Evolutionary conservation across 345 rosid genomes (phyloP).

Genomic region (Brassica juncea): DNA sequence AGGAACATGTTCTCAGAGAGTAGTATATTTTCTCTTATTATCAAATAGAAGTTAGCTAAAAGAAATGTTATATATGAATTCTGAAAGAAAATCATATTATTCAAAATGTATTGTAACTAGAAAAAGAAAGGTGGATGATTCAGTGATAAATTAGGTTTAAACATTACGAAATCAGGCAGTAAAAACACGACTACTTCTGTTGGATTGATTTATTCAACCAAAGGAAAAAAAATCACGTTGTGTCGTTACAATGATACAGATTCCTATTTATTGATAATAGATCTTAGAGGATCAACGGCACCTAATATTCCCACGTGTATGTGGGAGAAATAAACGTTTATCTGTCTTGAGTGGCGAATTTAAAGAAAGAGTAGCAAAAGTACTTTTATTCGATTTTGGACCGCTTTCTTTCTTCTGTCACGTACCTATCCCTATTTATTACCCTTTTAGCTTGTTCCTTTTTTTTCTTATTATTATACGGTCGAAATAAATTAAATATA

Average conservation of each 20-base stretch:
- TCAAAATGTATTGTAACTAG: neutral
- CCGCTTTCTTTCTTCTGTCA: conserved; percentile 29
- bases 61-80: neutral
- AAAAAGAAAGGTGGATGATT: neutral
- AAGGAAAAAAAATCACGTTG: conserved; percentile 11
- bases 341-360: conserved; percentile 31
- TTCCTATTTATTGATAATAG: conserved; percentile 18
- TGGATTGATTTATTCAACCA: conserved; percentile 22
- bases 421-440: conserved; percentile 30
- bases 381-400: conserved; percentile 32
- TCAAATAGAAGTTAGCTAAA: neutral
- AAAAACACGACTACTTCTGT: conserved; percentile 9
- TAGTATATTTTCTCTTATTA: neutral
- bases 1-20: neutral
- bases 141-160: conserved; percentile 15
- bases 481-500: too few species aligned
- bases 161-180: conserved; percentile 23
- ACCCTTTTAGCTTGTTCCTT: neutral
- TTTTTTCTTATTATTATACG: neutral
- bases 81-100: neutral
- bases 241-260: neutral
- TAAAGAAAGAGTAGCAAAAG: conserved; percentile 11
- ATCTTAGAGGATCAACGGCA: conserved; percentile 8
- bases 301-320: neutral
- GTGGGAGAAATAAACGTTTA: conserved; percentile 26